Base-by-base conservation (phyloP, 2,329 filamentous ascomycete genomes). In the Teratosphaeria nubilosa region DNA sequence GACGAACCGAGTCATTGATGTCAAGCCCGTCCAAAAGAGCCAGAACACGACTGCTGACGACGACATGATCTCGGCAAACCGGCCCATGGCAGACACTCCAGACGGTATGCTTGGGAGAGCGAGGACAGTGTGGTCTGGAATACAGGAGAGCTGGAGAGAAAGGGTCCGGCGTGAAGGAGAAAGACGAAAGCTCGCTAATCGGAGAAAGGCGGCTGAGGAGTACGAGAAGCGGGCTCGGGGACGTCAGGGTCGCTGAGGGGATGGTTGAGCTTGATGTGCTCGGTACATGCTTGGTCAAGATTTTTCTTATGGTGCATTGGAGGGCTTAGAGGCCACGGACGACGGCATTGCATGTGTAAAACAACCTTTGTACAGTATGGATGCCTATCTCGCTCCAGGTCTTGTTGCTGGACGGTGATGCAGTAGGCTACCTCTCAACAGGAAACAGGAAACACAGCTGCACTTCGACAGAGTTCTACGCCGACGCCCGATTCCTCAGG, bases 121-220 rank as follows among this genome's bases (percentile, higher is more conserved):
- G 41, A 41, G 50, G 30, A 51, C 50, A 52, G 37, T 51, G 20
- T 52, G 10, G 16, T 13, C 60, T 9, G 57, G 56, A n/a, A 45
- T 48, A 16, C 57, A 62, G 53, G 30, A 58, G 57, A 48, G 48
- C 14, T 58, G 16, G 50, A 60, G 22, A 58, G 58, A 55, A 62
- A 9, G n/a, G 25, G 27, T 25, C 24, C 16, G 27, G 30, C 54
- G 25, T 34, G 22, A 45, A 11, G 24, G 6, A 9, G 9, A 50
- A 13, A 24, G 9, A n/a, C 51, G 27, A 30, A 53, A 65, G 27
- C 64, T 69, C 55, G 58, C 60, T 45, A 62, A 60, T 60, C 52
- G 58, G 27, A 22, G 20, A 24, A 48, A 48, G 41, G 62, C 64
- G 56, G 64, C 69, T 60, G 64, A 63, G 56, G 64, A 67, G 63